Base-by-base conservation (phyloP, 2,329 filamentous ascomycete species). In the Botryotinia convoluta region DNA sequence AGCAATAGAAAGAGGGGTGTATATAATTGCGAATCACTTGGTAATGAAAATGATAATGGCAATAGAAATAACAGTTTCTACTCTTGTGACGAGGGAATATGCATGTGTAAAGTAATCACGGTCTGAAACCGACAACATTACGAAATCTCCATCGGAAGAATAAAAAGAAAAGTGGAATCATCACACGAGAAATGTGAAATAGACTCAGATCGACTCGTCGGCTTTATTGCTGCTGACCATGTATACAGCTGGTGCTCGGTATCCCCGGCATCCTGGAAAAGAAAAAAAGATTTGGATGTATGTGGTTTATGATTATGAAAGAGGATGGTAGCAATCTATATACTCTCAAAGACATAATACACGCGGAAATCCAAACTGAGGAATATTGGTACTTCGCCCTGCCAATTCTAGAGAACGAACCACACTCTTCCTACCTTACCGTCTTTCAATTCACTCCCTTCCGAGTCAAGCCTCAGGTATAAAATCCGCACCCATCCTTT, bases 171-270 rank as follows among this genome's bases (percentile, higher is more conserved):
- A 6, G 4, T 51, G 48, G 8, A 51, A 51, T 14, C 10, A 51
- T 51, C 10, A 0, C 10, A 14, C 48, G 26, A 14, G 26, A n/a
- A n/a, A 14, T n/a, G 4, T n/a, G 1, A 51, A 6, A 10, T 51
- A 51, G 26, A 51, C 1, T 6, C 20, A 4, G 9, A 51, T 51
- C 5, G 48, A 51, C 48, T 51, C 1, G 26, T n/a, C 0, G 10
- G 0, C 4, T 51, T 9, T 22, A 45, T 45, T 6, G 26, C 4
- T 14, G 26, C 5, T 3, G 3, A 51, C 1, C 4, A 51, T n/a
- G 2, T 14, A n/a, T n/a, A 12, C 1, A 51, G 4, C 4, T 3
- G 0, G 5, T 51, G 48, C 26, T 51, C 2, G 48, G 1, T 22
- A 20, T 45, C 20, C 1, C 7, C 44, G 7, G 2, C 18, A 45